Percentiles rank a stretch among this genome's conserved stretches.
Conservation (phyloP, 1,284 basidiomycete genomes). For the Heliocybe sulcata region DNA sequence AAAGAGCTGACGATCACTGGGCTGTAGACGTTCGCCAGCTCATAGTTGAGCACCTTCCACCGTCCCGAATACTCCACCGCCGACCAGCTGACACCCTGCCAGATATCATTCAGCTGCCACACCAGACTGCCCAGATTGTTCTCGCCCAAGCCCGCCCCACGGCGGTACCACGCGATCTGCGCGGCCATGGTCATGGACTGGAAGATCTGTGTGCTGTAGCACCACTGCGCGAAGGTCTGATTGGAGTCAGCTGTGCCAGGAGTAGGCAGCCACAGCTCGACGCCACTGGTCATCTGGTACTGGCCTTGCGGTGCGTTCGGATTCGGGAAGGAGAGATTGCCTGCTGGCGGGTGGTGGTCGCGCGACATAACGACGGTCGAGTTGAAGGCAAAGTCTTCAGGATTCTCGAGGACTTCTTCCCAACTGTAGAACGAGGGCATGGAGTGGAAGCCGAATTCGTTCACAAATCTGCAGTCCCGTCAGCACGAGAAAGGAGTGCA, state of each 20-base stretch:
- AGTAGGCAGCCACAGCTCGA: conserved; percentile 46
- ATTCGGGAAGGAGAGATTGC: conserved; percentile 48
- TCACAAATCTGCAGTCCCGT: conserved; percentile 35
- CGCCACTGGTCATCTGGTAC: conserved; percentile 42
- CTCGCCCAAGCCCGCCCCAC: conserved; percentile 46
- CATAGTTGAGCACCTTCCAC: conserved; percentile 59
- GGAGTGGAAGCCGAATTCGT: conserved; percentile 62
- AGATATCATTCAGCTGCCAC: conserved; percentile 65
- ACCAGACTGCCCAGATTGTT: conserved; percentile 55
- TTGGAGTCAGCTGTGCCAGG: conserved; percentile 41
- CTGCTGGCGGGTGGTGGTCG: conserved; percentile 54
- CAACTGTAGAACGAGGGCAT: conserved; percentile 60
- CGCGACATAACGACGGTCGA: conserved; percentile 50
- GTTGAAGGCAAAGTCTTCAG: conserved; percentile 51
- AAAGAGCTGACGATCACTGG: conserved; percentile 48
- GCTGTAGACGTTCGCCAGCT: conserved; percentile 35
- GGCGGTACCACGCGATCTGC: conserved; percentile 55
- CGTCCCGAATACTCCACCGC: conserved; percentile 53
- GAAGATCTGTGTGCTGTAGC: conserved; percentile 54
- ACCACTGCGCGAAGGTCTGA: conserved; percentile 56
- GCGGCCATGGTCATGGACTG: conserved; percentile 50
- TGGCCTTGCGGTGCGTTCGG: conserved; percentile 50
- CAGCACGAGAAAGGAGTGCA: neutral
- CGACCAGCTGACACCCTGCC: conserved; percentile 58
- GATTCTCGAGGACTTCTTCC: conserved; percentile 46